Base-by-base conservation (phyloP, 2,329 filamentous ascomycete species). In the Myriangium duriaei region DNA sequence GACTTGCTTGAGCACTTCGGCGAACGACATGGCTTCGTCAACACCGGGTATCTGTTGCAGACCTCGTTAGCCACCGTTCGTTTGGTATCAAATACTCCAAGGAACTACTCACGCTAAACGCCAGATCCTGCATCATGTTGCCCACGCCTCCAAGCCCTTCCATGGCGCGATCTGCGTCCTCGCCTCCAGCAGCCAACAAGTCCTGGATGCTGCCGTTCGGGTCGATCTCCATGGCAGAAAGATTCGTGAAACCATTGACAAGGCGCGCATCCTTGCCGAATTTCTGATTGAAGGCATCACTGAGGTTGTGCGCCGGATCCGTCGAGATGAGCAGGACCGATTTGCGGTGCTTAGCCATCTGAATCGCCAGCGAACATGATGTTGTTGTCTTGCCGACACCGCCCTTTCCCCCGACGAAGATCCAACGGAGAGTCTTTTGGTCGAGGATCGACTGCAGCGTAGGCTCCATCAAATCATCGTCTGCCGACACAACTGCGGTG, bases 371-470 rank as follows among this genome's bases (percentile, higher is more conserved):
- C 7, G 88, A 95, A 66, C 91, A 98, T 5, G 88, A 96, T 11
- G 91, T 98, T n/a, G 91, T 98, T 17, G 91, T 98, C 71, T 98
- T 98, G 60, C 91, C 91, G 32, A 98, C 91, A 58, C 91, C 91
- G 55, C 91, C 91, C 66, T 98, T 98, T 49, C 91, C 91, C 54
- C 91, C 91, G 43, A 98, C 91, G 55, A 98, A 98, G 64, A 98
- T 93, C 91, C 91, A 98, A 59, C 91, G 84, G 40, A 98, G 78
- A 21, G 83, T 80, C 62, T 86, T 85, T 63, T 98, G 91, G 68
- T 93, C 85, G 53, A 98, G 76, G 56, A 98, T 86, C 47, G 83
- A 82, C 67, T 95, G 83, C 54, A 98, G 82, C 37, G 83, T 85
- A 33, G 91, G 87, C 67, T 93, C 87, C 67, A 96, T 78, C 51